Percentiles rank a stretch among this genome's conserved stretches.
Conservation (phyloP, 2,329 filamentous ascomycete species). For the Coniochaeta sp. region DNA sequence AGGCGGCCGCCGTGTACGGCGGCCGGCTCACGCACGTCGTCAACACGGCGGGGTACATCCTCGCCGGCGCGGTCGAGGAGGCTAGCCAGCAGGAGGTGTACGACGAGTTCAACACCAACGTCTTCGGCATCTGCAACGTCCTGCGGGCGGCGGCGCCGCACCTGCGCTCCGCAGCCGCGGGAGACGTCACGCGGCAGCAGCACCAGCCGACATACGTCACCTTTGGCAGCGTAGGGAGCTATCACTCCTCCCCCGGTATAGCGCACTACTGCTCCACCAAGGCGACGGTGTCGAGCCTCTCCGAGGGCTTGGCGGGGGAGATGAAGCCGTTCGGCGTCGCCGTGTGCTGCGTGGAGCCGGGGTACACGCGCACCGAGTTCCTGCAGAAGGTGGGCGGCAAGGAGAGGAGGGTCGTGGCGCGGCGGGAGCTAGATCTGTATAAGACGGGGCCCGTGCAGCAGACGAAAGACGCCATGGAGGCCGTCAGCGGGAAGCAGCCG, state of each 20-base stretch:
- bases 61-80: conserved; percentile 21
- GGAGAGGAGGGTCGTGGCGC: conserved; percentile 12
- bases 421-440: conserved; percentile 10
- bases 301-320: conserved; percentile 35
- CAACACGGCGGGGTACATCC: conserved; percentile 19
- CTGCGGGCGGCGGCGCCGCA: conserved; percentile 39
- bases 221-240: conserved; percentile 41
- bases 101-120: conserved; percentile 42
- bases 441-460: conserved; percentile 7
- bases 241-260: conserved; percentile 19
- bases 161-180: conserved; percentile 27
- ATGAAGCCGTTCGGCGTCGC: conserved; percentile 36
- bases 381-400: conserved; percentile 11
- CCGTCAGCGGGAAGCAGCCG: conserved; percentile 31
- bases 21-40: conserved; percentile 16
- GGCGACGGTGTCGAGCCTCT: conserved; percentile 35
- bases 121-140: conserved; percentile 44
- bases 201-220: too few relatives aligned
- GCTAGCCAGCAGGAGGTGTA: conserved; percentile 25
- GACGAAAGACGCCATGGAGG: conserved; percentile 16
- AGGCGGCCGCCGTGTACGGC: conserved; percentile 12
- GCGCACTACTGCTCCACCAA: conserved; percentile 37
- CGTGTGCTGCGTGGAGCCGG: conserved; percentile 30
- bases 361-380: conserved; percentile 29
- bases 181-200: conserved; percentile 17